Base-by-base conservation (phyloP, 192 early-diverging fungal species). In the Helicostylum pulchrum region DNA sequence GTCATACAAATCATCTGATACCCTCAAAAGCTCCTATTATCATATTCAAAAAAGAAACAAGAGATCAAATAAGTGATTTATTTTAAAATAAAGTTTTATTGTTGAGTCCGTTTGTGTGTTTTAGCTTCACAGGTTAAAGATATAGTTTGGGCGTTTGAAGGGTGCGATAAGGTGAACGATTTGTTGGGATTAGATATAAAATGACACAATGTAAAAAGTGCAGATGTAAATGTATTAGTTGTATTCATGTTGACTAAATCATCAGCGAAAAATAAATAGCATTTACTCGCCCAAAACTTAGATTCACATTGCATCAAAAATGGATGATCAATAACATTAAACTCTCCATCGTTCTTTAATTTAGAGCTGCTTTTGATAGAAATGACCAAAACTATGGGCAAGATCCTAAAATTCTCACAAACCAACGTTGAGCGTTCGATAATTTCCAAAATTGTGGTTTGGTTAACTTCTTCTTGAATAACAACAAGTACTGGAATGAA, bases 221-320 rank as follows among this genome's bases (percentile, higher is more conserved):
- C 39, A 43, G 55, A n/a, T 57, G 39, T 57, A 44, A 17, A 11
- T 57, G 36, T 57, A 44, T 57, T 44, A 57, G 10, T n/a, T 11
- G 12, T 42, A 14, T 14, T 39, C 30, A 32, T 7, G 19, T 39
- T 39, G 36, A 32, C 53, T 39, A 44, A 57, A 11, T 36, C 52
- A 53, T 15, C 30, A 12, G 0, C 34, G 8, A 44, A 57, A 44
- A 57, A 57, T 4, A 57, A 57, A 57, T 20, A 57, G 39, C 39
- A 57, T 44, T 57, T 57, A 12, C 42, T 36, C 2, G 55, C 55
- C 39, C 55, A 57, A 3, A 57, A 57, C 32, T 36, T 44, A 44
- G 55, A 57, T 57, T 57, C 39, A 11, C 32, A 57, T 57, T 36
- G 55, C 21, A 59, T 59, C 42, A 45, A 59, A 59, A 59, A 59